These are phyloP conservation scores for Sugiyamaella grinbergsii DNA, from an alignment of 1,139 yeast species.

Conservation along the genomic window DNA sequence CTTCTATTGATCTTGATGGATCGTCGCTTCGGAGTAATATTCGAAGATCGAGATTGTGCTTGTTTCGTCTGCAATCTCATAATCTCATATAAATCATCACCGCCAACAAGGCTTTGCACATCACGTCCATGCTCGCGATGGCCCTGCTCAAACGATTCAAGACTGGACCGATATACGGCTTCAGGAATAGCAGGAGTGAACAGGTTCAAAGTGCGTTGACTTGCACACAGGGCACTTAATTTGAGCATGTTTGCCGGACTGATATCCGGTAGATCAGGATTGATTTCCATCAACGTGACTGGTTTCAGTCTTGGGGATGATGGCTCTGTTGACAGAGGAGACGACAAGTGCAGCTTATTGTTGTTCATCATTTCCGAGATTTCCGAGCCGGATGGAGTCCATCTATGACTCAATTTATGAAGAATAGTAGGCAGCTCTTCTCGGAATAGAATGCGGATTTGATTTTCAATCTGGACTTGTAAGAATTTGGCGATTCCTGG, in stretches of 20 bases:
- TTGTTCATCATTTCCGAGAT: slow-evolving; percentile 7
- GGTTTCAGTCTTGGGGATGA: slow-evolving; percentile 35
- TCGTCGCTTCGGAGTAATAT: slow-evolving; percentile 38
- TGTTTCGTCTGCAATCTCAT: slow-evolving; percentile 35
- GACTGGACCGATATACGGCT: slow-evolving; percentile 55
- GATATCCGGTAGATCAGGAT: slow-evolving; percentile 58
- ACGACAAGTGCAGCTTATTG: background rate
- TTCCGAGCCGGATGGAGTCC: slow-evolving; percentile 53
- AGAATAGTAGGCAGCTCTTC: slow-evolving; percentile 82
- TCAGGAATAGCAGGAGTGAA: slow-evolving; percentile 61
- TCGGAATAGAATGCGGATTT: slow-evolving; percentile 75
- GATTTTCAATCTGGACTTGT: slow-evolving; percentile 80
- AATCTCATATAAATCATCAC: slow-evolving; percentile 36
- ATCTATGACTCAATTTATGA: slow-evolving; percentile 72
- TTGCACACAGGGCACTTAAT: slow-evolving; percentile 67
- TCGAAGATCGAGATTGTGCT: slow-evolving; percentile 32
- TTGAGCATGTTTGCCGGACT: slow-evolving; percentile 72
- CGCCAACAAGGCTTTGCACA: slow-evolving; percentile 30
- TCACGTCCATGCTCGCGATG: slow-evolving; percentile 16
- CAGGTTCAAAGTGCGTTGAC: slow-evolving; percentile 76
- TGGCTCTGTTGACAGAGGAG: slow-evolving; percentile 25
- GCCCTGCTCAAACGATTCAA: slow-evolving; percentile 33
- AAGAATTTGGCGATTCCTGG: slow-evolving; percentile 79
- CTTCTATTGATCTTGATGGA: slow-evolving; percentile 34
- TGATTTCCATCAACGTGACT: slow-evolving; percentile 51